Evolutionary conservation across 2,329 filamentous ascomycete genomes (phyloP), one percentile per base, ranked within the genome.

Genomic region (Hymenoscyphus albidus): DNA sequence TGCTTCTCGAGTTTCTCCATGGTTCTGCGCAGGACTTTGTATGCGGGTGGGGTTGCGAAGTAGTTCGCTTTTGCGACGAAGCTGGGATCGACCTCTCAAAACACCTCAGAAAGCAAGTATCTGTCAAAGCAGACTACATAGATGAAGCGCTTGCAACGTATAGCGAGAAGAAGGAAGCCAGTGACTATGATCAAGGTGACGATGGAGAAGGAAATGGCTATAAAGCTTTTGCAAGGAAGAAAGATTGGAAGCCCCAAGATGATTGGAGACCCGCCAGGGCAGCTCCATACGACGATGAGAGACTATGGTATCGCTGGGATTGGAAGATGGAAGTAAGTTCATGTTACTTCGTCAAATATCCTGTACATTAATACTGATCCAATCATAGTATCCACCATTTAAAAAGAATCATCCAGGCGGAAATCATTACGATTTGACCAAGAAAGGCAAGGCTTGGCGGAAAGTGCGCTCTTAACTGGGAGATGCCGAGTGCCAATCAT

Each of bases 41-140:
- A 54, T 81, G 80, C 22, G 81, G 83, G 64, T 85, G 83, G 83
- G 82, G 83, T 66, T 82, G 80, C 67, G 79, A 79, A 18, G 80
- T 85, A 14, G 71, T 76, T 0, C 68, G 67, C 65, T 63, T 58
- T 63, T 27, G 48, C 10, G 48, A 69, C 56, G 65, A 68, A 35
- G 64, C 65, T 12, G 63, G 65, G 0, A 66, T 71, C 16, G 59
- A 70, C 5, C 48, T 72, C 18, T 44, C 62, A 3, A 62, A 68
- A 32, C 18, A 54, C 27, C n/a, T 70, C 1, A 55, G 63, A 39
- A 68, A 67, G 35, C 67, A 70, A 57, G 60, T 70, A n/a, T 42
- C n/a, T 16, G 18, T 59, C 4, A 59, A 9, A 14, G 2, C 42
- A 22, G 10, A 35, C 2, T 31, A 59, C 7, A n/a, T 59, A 6